Evolutionary conservation across 495 filamentous ascomycete species (phyloP), one percentile per base, ranked within the genome.

Genomic region (Pyrenopolyporus hunteri): DNA sequence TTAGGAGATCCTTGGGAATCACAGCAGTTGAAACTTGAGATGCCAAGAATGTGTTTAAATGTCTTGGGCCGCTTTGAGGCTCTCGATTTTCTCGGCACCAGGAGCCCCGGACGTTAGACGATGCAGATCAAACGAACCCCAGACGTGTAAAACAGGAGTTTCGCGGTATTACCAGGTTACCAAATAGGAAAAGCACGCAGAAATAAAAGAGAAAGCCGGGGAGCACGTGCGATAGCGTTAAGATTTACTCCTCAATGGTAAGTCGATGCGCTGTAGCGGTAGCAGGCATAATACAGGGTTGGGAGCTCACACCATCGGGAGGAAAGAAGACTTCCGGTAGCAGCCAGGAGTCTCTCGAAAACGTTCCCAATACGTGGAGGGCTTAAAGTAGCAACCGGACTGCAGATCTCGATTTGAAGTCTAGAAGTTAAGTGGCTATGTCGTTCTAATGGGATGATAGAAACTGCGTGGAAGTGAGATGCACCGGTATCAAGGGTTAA

Each of bases 101-200:
- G 62, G 20, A 63, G 20, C 26, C 54, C 57, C 56, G 64, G 48
- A 67, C 64, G 49, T 48, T 36, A 10, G 40, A 57, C 28, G 46
- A 20, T 35, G 64, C 9, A 67, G 67, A 70, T 70, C 67, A 70
- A 70, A 70, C 67, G 57, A 64, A 43, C 60, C 60, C 60, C 67
- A 61, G 54, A 70, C 66, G 28, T 14, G 3, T 13, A n/a, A n/a
- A n/a, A n/a, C 37, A 42, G 37, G 37, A 3, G 23, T 20, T 22
- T 8, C 37, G 17, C 4, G 28, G 20, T 26, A 52, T 37, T 11
- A 22, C 26, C 11, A 36, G 46, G 59, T 37, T 16, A 36, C 23
- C 32, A 29, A 46, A 28, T 13, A 46, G 32, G 17, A 45, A 25
- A 22, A 2, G 19, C 16, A 43, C 35, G n/a, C n/a, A n/a, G n/a